These are phyloP conservation scores for Porogramme epimiltina DNA, from an alignment of 1,284 basidiomycete genomes.

Conservation along the genomic window DNA sequence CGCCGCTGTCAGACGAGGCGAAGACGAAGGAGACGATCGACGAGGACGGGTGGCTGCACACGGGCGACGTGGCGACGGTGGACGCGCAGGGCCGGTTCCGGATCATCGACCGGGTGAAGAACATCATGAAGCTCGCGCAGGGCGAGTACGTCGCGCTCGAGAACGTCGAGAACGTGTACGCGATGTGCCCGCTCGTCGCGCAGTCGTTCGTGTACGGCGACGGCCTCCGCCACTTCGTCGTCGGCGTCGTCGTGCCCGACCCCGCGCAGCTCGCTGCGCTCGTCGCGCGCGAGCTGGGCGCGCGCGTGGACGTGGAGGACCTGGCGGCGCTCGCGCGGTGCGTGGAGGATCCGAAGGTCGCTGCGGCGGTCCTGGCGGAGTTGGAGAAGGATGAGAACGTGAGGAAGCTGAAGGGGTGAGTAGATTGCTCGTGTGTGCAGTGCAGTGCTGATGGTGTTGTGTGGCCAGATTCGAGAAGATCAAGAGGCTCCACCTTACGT, in stretches of 20 bases:
- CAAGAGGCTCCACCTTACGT: slow-evolving; percentile 75
- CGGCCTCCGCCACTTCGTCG: slow-evolving; percentile 79
- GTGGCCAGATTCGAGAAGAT: slow-evolving; percentile 65
- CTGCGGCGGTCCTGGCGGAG: slow-evolving; percentile 56
- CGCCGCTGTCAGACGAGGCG: slow-evolving; percentile 48
- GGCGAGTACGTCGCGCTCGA: slow-evolving; percentile 97
- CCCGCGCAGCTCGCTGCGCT: slow-evolving; percentile 67
- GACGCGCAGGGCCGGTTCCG: slow-evolving; percentile 82
- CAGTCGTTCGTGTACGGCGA: slow-evolving; percentile 89
- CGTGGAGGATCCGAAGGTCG: slow-evolving; percentile 66
- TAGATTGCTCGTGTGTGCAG: not conserved
- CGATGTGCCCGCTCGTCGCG: slow-evolving; percentile 67
- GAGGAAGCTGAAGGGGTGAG: slow-evolving; percentile 65
- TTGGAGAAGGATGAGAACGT: slow-evolving; percentile 64
- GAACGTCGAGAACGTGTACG: slow-evolving; percentile 88
- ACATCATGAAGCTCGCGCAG: slow-evolving; percentile 95
- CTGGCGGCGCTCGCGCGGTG: slow-evolving; percentile 52
- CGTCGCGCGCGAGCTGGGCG: slow-evolving; percentile 59
- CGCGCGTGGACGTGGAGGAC: slow-evolving; percentile 56
- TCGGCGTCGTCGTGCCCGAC: slow-evolving; percentile 85
- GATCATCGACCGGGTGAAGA: slow-evolving; percentile 97
- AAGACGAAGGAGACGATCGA: slow-evolving; percentile 69
- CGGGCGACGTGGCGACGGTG: slow-evolving; percentile 87
- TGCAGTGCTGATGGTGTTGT: not conserved
- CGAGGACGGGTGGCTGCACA: slow-evolving; percentile 88